Evolutionary conservation across 2,329 filamentous ascomycete genomes (phyloP), one percentile per base, ranked within the genome.

Genomic region (Arthrobotrys pseudoclavata): DNA sequence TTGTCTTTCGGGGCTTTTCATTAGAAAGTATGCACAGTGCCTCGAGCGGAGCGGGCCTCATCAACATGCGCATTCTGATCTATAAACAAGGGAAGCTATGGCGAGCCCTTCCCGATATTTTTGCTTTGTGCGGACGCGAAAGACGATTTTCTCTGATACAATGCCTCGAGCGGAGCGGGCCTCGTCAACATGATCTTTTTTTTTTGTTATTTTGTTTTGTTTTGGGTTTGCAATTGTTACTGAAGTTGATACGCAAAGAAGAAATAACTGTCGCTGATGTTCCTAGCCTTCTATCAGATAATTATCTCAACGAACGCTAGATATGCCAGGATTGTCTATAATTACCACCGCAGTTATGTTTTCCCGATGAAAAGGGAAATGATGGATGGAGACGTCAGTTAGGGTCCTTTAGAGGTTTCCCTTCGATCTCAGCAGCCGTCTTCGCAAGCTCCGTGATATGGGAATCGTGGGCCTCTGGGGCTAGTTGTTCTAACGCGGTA

Each of bases 361-460:
- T 13, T 29, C 37, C n/a, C 7, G 31, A 52, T 18, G 42, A 42
- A 15, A 45, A 20, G 10, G 52, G 24, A 18, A 29, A 31, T 7
- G 20, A 3, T 53, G 22, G 15, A 18, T 20, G 4, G 24, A 48
- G 37, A 5, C 24, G 6, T 64, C 57, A 70, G 13, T 48, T 63
- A 22, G 45, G 67, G n/a, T 37, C 37, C 24, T 63, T 50, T 45
- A 77, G 69, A 37, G 62, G 24, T 31, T 57, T 37, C 57, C 18
- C 79, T 80, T 91, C 88, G 67, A 97, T 86, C 63, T 86, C 87
- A 81, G 90, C 88, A 50, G 96, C 91, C 66, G 92, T 88, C 70
- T 86, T 84, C 15, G 92, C 93, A 81, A 99, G 85, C 84, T 98
- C 94, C 61, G 88, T 90, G 66, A 99, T 88, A 86, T 99, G 95